Percentiles rank a stretch among this genome's conserved stretches.
Conservation (phyloP, 306 rosid species). For the Prosopis cineraria region DNA sequence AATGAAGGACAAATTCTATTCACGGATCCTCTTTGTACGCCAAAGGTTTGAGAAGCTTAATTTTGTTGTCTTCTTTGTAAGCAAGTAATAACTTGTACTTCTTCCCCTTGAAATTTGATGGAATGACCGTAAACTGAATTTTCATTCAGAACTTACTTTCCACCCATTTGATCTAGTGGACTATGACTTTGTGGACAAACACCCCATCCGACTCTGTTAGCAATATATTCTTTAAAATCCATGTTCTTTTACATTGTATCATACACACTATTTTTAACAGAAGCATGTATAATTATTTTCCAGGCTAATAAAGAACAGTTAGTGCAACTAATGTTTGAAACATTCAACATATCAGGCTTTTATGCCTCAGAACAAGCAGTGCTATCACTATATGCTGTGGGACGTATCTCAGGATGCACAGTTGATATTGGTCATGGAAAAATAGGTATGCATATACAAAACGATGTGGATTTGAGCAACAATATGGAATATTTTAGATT, state of each 20-base stretch:
- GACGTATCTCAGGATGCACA: constrained; percentile 96
- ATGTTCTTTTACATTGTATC: constrained; percentile 13
- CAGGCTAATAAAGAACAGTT: constrained; percentile 96
- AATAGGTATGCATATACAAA: constrained; percentile 60
- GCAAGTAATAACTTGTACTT: neutral
- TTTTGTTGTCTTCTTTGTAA: neutral
- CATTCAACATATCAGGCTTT: constrained; percentile 98
- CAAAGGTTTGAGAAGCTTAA: constrained; percentile 60
- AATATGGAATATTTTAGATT: neutral
- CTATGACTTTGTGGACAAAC: neutral
- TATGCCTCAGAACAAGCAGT: constrained; percentile 99
- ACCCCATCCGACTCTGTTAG: neutral
- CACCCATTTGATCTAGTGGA: neutral
- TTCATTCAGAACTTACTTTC: neutral
- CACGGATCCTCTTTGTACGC: constrained; percentile 94
- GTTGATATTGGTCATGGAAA: constrained; percentile 99
- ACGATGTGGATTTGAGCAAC: constrained; percentile 20
- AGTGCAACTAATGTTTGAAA: constrained; percentile 97
- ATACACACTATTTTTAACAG: constrained; percentile 14
- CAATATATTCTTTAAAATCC: constrained; percentile 7
- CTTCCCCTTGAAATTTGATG: neutral
- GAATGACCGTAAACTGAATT: neutral
- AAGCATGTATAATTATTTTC: constrained; percentile 22
- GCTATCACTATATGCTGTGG: constrained; percentile 88
- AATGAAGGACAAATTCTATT: constrained; percentile 93